phyloP scores from a whole-genome alignment of 768 basidiomycete genomes.

The Lactifluus echinatus region DNA sequence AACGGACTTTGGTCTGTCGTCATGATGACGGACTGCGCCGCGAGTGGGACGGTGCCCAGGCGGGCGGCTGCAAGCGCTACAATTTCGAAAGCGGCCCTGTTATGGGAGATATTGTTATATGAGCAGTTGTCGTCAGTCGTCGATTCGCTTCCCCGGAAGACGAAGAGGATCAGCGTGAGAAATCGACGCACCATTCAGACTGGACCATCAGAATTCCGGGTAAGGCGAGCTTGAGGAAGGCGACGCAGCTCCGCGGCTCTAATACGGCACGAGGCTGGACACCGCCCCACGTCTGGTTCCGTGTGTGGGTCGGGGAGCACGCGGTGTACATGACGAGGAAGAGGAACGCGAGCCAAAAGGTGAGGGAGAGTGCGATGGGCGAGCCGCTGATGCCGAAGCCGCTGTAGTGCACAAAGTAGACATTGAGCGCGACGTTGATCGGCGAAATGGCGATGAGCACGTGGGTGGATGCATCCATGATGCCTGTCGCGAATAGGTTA shows the following conservation, averaged over 20 bases:
- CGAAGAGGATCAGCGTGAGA: no score
- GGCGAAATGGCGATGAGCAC: constrained; percentile 58
- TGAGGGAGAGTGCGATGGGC: constrained; percentile 56
- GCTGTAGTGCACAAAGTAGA: constrained; percentile 56
- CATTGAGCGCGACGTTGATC: constrained; percentile 52
- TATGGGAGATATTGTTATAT: no score
- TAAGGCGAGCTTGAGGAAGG: constrained; percentile 59
- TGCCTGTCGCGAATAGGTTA: constrained; percentile 35
- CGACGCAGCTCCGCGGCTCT: constrained; percentile 40
- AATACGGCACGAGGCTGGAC: constrained; percentile 38
- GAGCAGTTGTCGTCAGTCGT: no score
- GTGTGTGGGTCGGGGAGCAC: constrained; percentile 43
- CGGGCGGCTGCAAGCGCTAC: constrained; percentile 71
- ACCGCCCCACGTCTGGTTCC: constrained; percentile 60
- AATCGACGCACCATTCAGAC: constrained; percentile 56
- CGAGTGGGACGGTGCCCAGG: constrained; percentile 56
- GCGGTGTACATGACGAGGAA: constrained; percentile 43
- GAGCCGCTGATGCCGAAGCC: constrained; percentile 56
- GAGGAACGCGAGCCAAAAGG: constrained; percentile 60
- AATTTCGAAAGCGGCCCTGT: constrained; percentile 75
- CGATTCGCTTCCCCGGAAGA: no score
- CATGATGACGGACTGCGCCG: constrained; percentile 75
- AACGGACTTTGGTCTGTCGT: constrained; percentile 63
- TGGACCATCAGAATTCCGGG: constrained; percentile 75
- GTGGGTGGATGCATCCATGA: constrained; percentile 63